phyloP scores from a whole-genome alignment of 148 eudicot genomes.

The Silene uniflora region DNA sequence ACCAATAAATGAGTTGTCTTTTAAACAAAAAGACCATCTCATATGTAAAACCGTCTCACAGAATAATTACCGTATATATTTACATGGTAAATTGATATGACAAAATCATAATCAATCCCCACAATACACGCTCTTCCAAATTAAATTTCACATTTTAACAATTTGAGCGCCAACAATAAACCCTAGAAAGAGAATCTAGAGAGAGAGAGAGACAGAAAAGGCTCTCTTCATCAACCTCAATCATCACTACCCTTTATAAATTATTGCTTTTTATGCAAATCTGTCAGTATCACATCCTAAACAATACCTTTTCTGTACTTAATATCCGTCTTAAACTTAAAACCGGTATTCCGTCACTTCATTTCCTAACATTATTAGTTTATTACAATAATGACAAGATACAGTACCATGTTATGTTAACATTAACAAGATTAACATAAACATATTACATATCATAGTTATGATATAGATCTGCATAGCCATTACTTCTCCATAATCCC shows the following conservation, averaged over 20 bases:
- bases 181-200: conserved; percentile 26
- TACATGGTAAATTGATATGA: background rate
- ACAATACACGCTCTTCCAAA: conserved; percentile 12
- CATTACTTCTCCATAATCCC: conserved; percentile 31
- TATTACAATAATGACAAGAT: background rate
- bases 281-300: conserved; percentile 14
- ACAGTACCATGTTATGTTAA: background rate
- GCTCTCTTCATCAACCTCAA: background rate
- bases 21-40: no score
- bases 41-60: no score
- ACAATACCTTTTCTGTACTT: background rate
- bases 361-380: background rate
- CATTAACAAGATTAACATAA: background rate
- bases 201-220: background rate
- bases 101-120: conserved; percentile 6
- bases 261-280: conserved; percentile 13
- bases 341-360: background rate
- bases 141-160: conserved; percentile 12
- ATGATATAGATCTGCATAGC: conserved; percentile 28
- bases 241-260: conserved; percentile 10
- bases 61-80: background rate
- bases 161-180: conserved; percentile 32
- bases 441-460: background rate
- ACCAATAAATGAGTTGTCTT: background rate
- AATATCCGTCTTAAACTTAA: background rate